Evolutionary conservation across 441 rosid genomes (phyloP).

Genomic region (Populus hybrid): DNA sequence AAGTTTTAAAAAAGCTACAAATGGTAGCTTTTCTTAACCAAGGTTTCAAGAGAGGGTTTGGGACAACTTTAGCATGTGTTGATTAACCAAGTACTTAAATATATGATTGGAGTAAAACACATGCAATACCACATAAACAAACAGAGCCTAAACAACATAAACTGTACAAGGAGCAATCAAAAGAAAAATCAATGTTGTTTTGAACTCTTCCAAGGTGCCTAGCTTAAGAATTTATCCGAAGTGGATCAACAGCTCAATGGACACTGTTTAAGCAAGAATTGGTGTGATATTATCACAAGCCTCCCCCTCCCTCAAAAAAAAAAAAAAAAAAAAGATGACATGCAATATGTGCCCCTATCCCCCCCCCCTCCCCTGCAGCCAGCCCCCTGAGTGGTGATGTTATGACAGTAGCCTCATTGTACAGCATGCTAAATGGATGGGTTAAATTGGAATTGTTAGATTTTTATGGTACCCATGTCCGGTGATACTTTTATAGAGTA

Average conservation of each 20-base stretch:
- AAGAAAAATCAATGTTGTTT: not conserved
- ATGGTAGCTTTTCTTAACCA: not conserved
- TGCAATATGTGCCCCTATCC: not conserved
- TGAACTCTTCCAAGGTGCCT: not conserved
- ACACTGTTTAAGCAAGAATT: not conserved
- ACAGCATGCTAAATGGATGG: not conserved
- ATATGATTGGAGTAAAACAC: not conserved
- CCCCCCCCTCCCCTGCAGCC: not conserved
- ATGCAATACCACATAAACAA: not conserved
- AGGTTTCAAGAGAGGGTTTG: not conserved
- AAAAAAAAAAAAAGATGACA: not conserved
- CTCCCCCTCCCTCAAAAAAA: not conserved
- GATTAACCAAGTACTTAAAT: not conserved
- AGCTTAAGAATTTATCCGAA: too few relatives aligned
- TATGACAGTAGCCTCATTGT: not conserved
- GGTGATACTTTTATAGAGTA: not conserved
- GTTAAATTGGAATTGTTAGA: too few relatives aligned
- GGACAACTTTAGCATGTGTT: not conserved
- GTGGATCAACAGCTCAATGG: not conserved
- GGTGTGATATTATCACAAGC: not conserved
- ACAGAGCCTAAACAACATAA: not conserved
- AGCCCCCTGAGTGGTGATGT: not conserved
- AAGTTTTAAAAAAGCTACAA: too few relatives aligned
- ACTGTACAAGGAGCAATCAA: not conserved
- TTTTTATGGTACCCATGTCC: not conserved